phyloP scores from a whole-genome alignment of 208 protist species.

The Wallacemonas sp. region DNA sequence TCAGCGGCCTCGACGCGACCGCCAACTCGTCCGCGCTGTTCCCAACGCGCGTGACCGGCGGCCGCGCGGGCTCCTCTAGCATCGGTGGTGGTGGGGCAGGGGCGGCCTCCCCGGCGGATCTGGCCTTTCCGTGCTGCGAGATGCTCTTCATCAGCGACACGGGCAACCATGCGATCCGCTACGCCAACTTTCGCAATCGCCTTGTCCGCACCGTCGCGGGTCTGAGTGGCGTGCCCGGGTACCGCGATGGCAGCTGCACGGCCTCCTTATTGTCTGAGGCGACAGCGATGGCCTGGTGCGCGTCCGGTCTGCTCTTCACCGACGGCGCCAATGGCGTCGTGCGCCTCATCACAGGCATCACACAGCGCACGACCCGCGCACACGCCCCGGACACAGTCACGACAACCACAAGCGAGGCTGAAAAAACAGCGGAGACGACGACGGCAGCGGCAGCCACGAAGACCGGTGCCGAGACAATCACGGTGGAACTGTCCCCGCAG shows the following conservation, averaged over 20 bases:
- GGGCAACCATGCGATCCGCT: constrained; percentile 74
- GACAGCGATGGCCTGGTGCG: constrained; percentile 60
- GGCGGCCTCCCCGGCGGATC: neutral
- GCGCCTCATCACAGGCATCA: constrained; percentile 58
- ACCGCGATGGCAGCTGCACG: constrained; percentile 68
- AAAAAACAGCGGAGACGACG: neutral
- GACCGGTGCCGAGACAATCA: neutral
- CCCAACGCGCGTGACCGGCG: neutral
- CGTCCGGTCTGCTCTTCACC: constrained; percentile 63
- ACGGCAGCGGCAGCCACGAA: neutral
- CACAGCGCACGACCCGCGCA: neutral
- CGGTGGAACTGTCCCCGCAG: constrained; percentile 7
- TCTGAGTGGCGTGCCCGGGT: constrained; percentile 69
- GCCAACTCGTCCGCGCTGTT: neutral
- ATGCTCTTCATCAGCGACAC: constrained; percentile 84
- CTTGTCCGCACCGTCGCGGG: constrained; percentile 76
- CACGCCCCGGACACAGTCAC: neutral
- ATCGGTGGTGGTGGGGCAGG: neutral
- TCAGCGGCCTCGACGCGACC: too few relatives aligned
- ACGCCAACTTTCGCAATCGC: constrained; percentile 58
- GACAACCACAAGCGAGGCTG: neutral
- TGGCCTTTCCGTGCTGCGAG: constrained; percentile 16
- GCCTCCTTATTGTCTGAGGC: constrained; percentile 50
- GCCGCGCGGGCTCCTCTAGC: too few relatives aligned
- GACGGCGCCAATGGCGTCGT: constrained; percentile 65